Percentiles rank a stretch among this genome's conserved stretches.
Conservation (phyloP, 2,329 filamentous ascomycete species). For the Metarhizium album region DNA sequence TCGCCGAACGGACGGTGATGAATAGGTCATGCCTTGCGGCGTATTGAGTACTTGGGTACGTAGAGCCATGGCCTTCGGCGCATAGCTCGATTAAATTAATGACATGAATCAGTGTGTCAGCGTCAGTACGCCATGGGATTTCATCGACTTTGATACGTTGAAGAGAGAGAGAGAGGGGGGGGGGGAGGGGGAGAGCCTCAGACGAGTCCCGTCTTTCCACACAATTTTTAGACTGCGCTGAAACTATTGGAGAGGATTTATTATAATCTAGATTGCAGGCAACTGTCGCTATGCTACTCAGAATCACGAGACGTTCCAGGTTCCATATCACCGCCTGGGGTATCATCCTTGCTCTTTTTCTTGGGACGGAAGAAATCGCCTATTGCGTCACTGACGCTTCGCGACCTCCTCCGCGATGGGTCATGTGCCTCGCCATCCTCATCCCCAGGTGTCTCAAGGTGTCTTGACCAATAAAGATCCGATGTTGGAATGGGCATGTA, state of each 20-base stretch:
- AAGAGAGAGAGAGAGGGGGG: too few species aligned
- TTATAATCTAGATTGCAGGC: not conserved
- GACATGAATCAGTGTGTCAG: not conserved
- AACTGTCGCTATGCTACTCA: not conserved
- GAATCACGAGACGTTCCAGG: not conserved
- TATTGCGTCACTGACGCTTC: constrained; percentile 32
- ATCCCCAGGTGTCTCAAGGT: constrained; percentile 12
- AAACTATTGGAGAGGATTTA: too few species aligned
- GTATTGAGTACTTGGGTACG: too few species aligned
- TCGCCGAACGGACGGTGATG: too few species aligned
- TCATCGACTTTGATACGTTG: not conserved
- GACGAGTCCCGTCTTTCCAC: too few species aligned
- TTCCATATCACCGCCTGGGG: constrained; percentile 5
- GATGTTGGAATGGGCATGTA: constrained; percentile 14
- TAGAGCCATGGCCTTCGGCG: not conserved
- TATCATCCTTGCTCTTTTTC: constrained; percentile 20
- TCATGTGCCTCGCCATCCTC: constrained; percentile 9
- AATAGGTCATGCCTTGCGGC: too few species aligned
- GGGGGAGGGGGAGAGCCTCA: not conserved
- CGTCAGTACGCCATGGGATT: not conserved
- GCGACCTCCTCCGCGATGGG: constrained; percentile 19
- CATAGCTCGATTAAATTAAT: not conserved
- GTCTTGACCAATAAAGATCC: constrained; percentile 15
- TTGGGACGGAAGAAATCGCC: constrained; percentile 28
- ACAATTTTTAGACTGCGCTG: too few species aligned